Base-by-base conservation (phyloP, 2,329 filamentous ascomycete genomes). In the Aureobasidium zeae region DNA sequence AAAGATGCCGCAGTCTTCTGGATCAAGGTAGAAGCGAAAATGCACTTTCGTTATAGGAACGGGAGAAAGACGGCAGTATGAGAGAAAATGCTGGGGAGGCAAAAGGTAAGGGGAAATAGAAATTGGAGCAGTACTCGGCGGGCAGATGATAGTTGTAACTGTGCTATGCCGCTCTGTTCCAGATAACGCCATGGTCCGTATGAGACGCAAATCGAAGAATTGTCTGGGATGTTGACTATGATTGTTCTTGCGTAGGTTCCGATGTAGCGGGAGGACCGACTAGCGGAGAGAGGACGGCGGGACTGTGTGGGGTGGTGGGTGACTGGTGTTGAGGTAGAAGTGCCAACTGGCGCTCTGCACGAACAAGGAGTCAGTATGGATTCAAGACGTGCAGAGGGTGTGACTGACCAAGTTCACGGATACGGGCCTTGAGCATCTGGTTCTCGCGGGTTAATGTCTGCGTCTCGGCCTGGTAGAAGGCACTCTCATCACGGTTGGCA, bases 401-500 rank as follows among this genome's bases (percentile, higher is more conserved):
- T 28, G 16, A 28, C 69, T 52, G 64, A 83, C 81, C 82, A 11
- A 87, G 65, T 55, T 87, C 83, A 25, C 80, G 72, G 47, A 87
- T 83, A 36, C 84, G 72, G 58, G 80, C 73, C 49, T 81, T 78
- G 39, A 89, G 66, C 83, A 89, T 87, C 62, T 88, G 83, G 53
- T 88, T 89, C 65, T 88, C 84, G 19, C 84, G 71, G 16, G 79
- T 74, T 54, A 89, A 63, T 64, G 77, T 86, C 62, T 86, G 81
- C 1, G 83, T 86, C 63, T 89, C 84, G 4, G 83, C 83, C 59
- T 87, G 83, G 55, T 88, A 88, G 59, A 86, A 87, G 1, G 81
- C 79, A 50, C 74, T 79, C 58, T 88, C 83, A 54, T 87, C 83
- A 13, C 83, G 41, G 2, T 62, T 55, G 15, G 74, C 74, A n/a